Evolutionary conservation across 1,284 basidiomycete species (phyloP), one percentile per base, ranked within the genome.

Genomic region (Sphagnurus paluster): DNA sequence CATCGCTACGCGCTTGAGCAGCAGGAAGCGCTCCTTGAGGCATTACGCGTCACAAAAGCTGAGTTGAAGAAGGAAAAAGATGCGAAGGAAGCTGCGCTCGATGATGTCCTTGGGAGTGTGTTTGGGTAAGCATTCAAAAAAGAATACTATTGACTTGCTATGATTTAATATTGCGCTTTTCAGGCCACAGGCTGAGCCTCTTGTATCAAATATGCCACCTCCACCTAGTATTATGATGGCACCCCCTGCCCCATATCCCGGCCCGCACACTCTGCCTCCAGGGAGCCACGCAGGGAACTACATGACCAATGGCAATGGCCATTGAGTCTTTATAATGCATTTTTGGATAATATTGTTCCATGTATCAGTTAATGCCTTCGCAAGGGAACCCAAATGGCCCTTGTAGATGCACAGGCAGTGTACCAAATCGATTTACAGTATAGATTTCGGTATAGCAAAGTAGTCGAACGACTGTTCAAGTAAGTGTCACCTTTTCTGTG

Each of bases 121-220:
- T 79, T 84, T 61, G 80, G 82, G 84, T 83, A 49, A 8, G 54
- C n/a, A n/a, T n/a, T n/a, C n/a, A n/a, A n/a, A n/a, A n/a, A n/a
- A n/a, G n/a, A n/a, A n/a, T n/a, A n/a, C n/a, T n/a, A n/a, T n/a
- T n/a, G 23, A 25, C 43, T 33, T 37, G 13, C 17, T 42, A 10
- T 30, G 34, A 44, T 37, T 39, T 38, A 24, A 37, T 25, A 7
- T 14, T 3, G n/a, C 13, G 33, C 38, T n/a, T 21, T 46, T 4
- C 20, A 65, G 63, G 4, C 44, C 55, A 20, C 55, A 58, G 39
- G 63, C 61, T 26, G 62, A 64, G 19, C 44, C 50, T n/a, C 47
- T 63, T 41, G 58, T 60, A 37, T 44, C 44, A 32, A 62, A 24
- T 44, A 57, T 46, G 49, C 60, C 33, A 37, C 59, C 39, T 49